Percentiles rank a stretch among this genome's conserved stretches.
Conservation (phyloP, 768 basidiomycete species). For the Suillus tomentosus region DNA sequence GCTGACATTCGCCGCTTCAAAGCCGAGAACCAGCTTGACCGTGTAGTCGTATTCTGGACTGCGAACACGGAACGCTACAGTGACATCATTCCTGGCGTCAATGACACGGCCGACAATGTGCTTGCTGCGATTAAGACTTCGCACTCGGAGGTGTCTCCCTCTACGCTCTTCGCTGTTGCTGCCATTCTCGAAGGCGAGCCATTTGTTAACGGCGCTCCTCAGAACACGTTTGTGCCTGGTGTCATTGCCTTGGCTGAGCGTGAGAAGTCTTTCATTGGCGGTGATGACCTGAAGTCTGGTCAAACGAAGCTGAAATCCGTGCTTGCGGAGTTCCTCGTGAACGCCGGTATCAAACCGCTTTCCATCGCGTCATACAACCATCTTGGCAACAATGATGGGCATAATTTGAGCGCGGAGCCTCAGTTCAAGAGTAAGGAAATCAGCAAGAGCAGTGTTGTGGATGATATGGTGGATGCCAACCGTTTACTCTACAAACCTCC, state of each 20-base stretch:
- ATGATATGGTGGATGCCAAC: conserved; percentile 97
- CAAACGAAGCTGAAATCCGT: conserved; percentile 98
- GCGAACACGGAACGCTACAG: conserved; percentile 99
- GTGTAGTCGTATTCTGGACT: conserved; percentile 96
- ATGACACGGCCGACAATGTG: conserved; percentile 90
- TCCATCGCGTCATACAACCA: conserved; percentile 99
- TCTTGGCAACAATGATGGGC: conserved; percentile 97
- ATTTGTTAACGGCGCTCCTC: conserved; percentile 96
- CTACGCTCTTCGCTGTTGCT: conserved; percentile 93
- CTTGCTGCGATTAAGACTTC: conserved; percentile 80
- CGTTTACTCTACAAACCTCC: conserved; percentile 87
- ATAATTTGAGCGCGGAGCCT: conserved; percentile 83
- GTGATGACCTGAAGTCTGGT: conserved; percentile 97
- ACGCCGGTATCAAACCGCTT: conserved; percentile 97
- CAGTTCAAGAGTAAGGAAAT: conserved; percentile 99
- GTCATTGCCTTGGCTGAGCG: conserved; percentile 91
- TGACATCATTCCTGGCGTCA: conserved; percentile 91
- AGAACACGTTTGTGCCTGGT: conserved; percentile 99
- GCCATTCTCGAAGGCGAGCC: conserved; percentile 93
- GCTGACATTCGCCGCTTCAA: conserved; percentile 96
- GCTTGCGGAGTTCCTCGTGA: conserved; percentile 97
- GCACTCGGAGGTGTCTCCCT: conserved; percentile 94
- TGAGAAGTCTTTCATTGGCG: conserved; percentile 89
- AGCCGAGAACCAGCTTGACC: conserved; percentile 76
- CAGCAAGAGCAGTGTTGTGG: conserved; percentile 94